Percentiles rank a stretch among this genome's conserved stretches.
These are phyloP conservation scores for Phalaenopsis hybrid DNA, from an alignment of 116 monocot genomes.

Conservation along the genomic window DNA sequence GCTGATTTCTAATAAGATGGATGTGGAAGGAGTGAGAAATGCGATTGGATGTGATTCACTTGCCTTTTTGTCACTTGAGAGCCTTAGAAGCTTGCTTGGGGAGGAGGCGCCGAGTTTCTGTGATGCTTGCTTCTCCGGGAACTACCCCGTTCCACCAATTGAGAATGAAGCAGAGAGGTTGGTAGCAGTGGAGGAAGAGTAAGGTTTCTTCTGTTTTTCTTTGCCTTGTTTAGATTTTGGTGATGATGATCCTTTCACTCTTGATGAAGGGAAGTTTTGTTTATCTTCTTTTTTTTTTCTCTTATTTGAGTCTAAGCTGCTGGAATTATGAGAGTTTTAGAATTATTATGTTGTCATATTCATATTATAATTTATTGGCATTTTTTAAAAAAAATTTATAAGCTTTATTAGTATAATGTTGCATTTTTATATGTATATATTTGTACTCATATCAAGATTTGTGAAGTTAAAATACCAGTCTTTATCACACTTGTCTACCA, in stretches of 20 bases:
- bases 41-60: conserved; percentile 76
- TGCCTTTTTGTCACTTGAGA: conserved; percentile 56
- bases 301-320: too few species aligned
- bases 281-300: not conserved
- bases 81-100: conserved; percentile 35
- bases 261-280: conserved; percentile 1
- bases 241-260: not conserved
- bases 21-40: conserved; percentile 58
- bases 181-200: conserved; percentile 2
- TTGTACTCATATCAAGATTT: too few species aligned
- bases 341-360: too few species aligned
- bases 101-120: conserved; percentile 58
- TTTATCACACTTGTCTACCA: too few species aligned
- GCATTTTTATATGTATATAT: too few species aligned
- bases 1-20: conserved; percentile 76
- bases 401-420: too few species aligned
- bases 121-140: conserved; percentile 70
- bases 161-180: conserved; percentile 28
- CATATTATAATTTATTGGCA: too few species aligned
- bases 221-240: not conserved
- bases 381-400: too few species aligned
- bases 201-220: not conserved
- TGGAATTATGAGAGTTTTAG: too few species aligned
- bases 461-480: too few species aligned
- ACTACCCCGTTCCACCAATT: conserved; percentile 65